These are phyloP conservation scores for Stenocarpella maydis DNA, from an alignment of 2,329 filamentous ascomycete species.

Conservation along the genomic window DNA sequence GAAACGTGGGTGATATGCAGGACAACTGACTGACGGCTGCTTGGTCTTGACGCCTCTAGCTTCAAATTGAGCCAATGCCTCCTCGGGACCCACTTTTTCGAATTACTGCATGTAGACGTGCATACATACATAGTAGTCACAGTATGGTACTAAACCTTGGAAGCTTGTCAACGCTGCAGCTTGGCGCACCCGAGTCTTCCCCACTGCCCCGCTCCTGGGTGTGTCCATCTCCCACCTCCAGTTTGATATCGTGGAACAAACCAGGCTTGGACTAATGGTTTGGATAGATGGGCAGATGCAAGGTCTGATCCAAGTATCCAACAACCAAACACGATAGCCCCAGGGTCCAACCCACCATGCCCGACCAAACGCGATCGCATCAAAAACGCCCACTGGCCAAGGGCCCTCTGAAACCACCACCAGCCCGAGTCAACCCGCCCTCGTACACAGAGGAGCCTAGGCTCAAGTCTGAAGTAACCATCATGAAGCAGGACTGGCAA, in stretches of 20 bases:
- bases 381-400: constrained; percentile 27
- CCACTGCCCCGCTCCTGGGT: not conserved
- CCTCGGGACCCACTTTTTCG: constrained; percentile 1
- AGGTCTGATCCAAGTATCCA: not conserved
- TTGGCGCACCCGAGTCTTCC: not conserved
- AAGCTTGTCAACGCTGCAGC: constrained; percentile 3
- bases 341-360: not conserved
- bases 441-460: constrained; percentile 27
- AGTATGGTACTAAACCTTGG: too few relatives aligned
- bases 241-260: too few relatives aligned
- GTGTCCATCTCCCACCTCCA: too few relatives aligned
- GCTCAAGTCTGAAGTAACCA: constrained; percentile 18
- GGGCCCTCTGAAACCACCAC: constrained; percentile 23
- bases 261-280: too few relatives aligned
- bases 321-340: not conserved
- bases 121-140: too few relatives aligned
- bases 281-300: not conserved
- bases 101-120: constrained; percentile 6
- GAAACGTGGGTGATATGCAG: not conserved
- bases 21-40: not conserved
- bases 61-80: not conserved
- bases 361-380: not conserved
- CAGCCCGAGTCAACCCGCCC: not conserved
- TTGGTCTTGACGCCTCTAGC: not conserved
- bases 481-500: constrained; percentile 24